A percentile compares a stretch with the other conserved stretches of the same genome.
Conservation (phyloP, 306 rosid genomes). For the Abrus pulchellus region DNA sequence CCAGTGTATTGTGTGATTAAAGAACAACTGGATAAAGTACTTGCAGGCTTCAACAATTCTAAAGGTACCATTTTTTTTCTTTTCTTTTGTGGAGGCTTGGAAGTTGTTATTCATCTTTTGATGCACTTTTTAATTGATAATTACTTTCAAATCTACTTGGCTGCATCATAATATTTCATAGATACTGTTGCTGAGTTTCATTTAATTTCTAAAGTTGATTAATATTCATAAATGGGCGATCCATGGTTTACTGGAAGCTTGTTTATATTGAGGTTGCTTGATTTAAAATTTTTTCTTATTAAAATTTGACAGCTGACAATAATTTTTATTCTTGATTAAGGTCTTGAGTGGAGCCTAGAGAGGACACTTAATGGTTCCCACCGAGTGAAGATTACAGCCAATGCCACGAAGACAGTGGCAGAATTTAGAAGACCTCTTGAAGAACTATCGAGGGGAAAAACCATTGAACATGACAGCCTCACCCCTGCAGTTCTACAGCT, state of each 20-base stretch:
- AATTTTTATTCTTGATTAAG: conserved; percentile 52
- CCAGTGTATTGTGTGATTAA: conserved; percentile 71
- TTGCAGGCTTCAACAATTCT: conserved; percentile 57
- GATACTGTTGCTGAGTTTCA: conserved; percentile 14
- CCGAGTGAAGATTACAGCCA: conserved; percentile 81
- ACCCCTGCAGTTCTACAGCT: conserved; percentile 74
- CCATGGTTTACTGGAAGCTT: conserved; percentile 32
- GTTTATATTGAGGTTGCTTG: conserved; percentile 32
- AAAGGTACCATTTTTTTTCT: conserved; percentile 60
- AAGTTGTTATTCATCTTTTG: conserved; percentile 5
- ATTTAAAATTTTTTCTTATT: neutral
- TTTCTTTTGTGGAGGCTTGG: conserved; percentile 42
- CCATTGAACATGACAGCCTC: conserved; percentile 63
- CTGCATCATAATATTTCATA: conserved; percentile 6
- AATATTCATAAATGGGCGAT: neutral
- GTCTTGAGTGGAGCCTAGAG: conserved; percentile 70
- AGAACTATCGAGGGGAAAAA: conserved; percentile 79
- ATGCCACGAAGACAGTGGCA: conserved; percentile 86
- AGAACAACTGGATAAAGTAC: conserved; percentile 64
- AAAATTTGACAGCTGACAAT: conserved; percentile 38
- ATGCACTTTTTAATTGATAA: conserved; percentile 20
- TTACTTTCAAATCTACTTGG: conserved; percentile 26
- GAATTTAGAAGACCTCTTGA: conserved; percentile 82
- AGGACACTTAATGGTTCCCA: conserved; percentile 70
- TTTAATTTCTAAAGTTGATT: neutral